Base-by-base conservation (phyloP, 2,329 filamentous ascomycete genomes). In the Cladosporium sp. region DNA sequence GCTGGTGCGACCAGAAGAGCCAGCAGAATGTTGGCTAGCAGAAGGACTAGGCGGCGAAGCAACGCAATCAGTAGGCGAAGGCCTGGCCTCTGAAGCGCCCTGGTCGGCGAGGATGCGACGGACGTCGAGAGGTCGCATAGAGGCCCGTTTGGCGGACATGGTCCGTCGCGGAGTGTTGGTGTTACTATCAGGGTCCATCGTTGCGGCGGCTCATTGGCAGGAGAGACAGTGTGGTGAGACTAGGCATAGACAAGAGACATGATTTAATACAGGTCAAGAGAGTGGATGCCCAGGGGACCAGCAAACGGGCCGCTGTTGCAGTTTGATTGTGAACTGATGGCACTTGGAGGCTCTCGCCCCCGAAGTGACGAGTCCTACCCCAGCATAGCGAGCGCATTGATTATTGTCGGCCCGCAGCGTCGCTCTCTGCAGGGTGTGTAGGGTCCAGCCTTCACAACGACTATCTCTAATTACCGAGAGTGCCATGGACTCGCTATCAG, bases 11-110 rank as follows among this genome's bases (percentile, higher is more conserved):
- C 58, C 51, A 13, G 45, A 50, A 6, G 56, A 54, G 3, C 39
- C 50, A 13, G 50, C 19, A 20, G 62, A 61, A 13, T 53, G 53
- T 34, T 58, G 58, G 20, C 55, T 57, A 28, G 55, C 34, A 25
- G 55, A 57, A 7, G 62, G 57, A 36, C 56, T 62, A 15, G 58
- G 32, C 8, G 59, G 58, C 20, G 58, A 50, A 15, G 50, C 39
- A 47, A 60, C 53, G 37, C 57, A 62, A 28, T 63, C 61, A 15
- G 55, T 58, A 28, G 62, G 60, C 17, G 56, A 56, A 17, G 55
- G 55, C 59, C 25, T 57, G 25, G 54, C 45, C 35, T 55, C 56
- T 28, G 56, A 59, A 20, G 52, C 45, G 8, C 39, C 58, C 28
- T 53, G 45, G 13, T 45, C 34, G 22, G 44, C 56, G 15, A 58